A percentile compares a stretch with the other conserved stretches of the same genome.
Conservation (phyloP, 441 rosid genomes). For the Erysimum cheiri region DNA sequence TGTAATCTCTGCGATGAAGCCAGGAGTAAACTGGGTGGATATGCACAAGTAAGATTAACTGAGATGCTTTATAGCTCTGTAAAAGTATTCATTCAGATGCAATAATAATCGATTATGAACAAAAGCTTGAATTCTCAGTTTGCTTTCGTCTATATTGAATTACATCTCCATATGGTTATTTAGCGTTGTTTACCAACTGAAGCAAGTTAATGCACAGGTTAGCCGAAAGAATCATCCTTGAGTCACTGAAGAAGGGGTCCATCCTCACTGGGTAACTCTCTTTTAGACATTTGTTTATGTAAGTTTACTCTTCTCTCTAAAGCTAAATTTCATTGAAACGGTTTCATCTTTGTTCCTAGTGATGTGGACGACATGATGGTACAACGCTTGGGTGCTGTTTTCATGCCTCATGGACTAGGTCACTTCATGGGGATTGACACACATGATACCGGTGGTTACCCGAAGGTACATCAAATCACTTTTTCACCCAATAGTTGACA, state of each 20-base stretch:
- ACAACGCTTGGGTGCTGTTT: slow-evolving; percentile 74
- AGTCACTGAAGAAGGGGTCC: slow-evolving; percentile 71
- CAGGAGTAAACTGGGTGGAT: slow-evolving; percentile 90
- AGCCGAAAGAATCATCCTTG: slow-evolving; percentile 82
- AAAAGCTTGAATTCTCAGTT: slow-evolving; percentile 5
- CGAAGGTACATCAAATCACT: slow-evolving; percentile 52
- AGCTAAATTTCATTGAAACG: slow-evolving; percentile 24
- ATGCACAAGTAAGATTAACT: slow-evolving; percentile 83
- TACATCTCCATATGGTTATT: slow-evolving; percentile 8
- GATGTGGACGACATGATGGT: slow-evolving; percentile 83
- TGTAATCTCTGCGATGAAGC: slow-evolving; percentile 85
- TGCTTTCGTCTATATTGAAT: slow-evolving; percentile 9
- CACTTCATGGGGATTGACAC: slow-evolving; percentile 71
- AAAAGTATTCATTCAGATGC: slow-evolving; percentile 28
- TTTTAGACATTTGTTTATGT: slow-evolving; percentile 64
- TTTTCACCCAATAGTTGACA: not conserved
- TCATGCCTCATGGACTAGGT: slow-evolving; percentile 74
- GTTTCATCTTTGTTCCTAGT: slow-evolving; percentile 48
- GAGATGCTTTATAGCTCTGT: slow-evolving; percentile 24
- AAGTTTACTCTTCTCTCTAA: slow-evolving; percentile 30
- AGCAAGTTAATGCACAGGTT: slow-evolving; percentile 57
- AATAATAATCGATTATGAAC: slow-evolving; percentile 9
- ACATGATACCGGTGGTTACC: slow-evolving; percentile 94
- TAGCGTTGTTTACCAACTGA: slow-evolving; percentile 29
- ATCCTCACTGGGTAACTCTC: slow-evolving; percentile 73